Evolutionary conservation across 768 basidiomycete genomes (phyloP), one percentile per base, ranked within the genome.

Genomic region (Coprinopsis cinerea): DNA sequence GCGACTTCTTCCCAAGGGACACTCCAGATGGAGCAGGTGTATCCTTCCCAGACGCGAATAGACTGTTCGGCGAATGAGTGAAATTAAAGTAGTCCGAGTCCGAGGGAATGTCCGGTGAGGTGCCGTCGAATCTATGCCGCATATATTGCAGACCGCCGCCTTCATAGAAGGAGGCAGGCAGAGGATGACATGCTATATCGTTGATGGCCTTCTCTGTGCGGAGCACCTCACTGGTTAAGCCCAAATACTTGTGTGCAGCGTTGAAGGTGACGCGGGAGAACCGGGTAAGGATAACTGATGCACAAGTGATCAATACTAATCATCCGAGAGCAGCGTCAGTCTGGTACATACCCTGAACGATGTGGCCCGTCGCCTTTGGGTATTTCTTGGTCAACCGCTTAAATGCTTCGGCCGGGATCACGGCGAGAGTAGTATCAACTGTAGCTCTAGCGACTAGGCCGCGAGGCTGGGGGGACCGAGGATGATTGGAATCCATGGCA

Each of bases 331-430:
- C 35, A 7, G 20, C n/a, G n/a, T n/a, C n/a, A 52, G 0, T 20
- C 30, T 34, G 24, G 37, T 4, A 53, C 62, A 28, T 60, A 83
- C 92, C 92, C 79, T 94, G 91, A 0, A 96, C 92, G 51, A 97
- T 93, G 59, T 94, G 92, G 3, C 94, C 93, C 30, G 93, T 90
- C 2, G 96, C 93, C 60, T 98, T 98, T 0, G 96, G 96, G 58
- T 88, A 96, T 63, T 95, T 93, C 68, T 94, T 91, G 2, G 95
- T 97, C 34, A 99, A 71, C 44, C 93, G 76, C 48, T 87, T 76
- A 68, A 99, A 99, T 3, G 95, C 96, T 64, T 97, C 93, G 1
- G 96, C 95, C 22, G 96, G 96, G 48, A 99, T 98, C 9, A 99
- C 95, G n/a, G 95, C 96, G 17, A 99, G 71, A 1, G 96, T 98